These are phyloP conservation scores for Teratosphaeria viscida DNA, from an alignment of 2,329 filamentous ascomycete genomes.

Conservation along the genomic window DNA sequence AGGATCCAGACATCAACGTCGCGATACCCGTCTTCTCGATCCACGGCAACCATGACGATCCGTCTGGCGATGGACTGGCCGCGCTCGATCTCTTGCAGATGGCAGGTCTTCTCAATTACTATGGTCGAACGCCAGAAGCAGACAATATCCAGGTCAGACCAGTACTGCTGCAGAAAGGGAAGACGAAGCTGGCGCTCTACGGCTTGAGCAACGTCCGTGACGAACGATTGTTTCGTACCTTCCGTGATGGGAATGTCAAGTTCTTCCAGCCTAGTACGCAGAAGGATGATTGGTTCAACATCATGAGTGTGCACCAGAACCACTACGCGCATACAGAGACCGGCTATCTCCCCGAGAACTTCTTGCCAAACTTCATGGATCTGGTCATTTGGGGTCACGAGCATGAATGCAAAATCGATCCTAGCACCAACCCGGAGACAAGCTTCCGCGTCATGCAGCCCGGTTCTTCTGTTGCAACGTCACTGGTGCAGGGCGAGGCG, in stretches of 20 bases:
- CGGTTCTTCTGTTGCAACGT: slow-evolving; percentile 91
- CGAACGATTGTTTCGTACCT: slow-evolving; percentile 87
- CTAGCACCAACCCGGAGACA: slow-evolving; percentile 70
- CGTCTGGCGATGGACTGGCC: slow-evolving; percentile 87
- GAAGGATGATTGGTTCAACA: slow-evolving; percentile 85
- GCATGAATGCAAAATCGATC: slow-evolving; percentile 89
- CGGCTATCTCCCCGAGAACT: slow-evolving; percentile 87
- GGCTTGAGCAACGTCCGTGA: slow-evolving; percentile 94
- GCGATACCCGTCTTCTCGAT: slow-evolving; percentile 97
- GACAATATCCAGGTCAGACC: slow-evolving; percentile 92
- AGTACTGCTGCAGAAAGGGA: slow-evolving; percentile 82
- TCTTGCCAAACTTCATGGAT: slow-evolving; percentile 83
- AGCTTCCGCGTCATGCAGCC: slow-evolving; percentile 96
- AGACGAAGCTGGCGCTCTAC: slow-evolving; percentile 85
- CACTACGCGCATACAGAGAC: slow-evolving; percentile 87
- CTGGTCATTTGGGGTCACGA: slow-evolving; percentile 95
- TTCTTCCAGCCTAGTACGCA: slow-evolving; percentile 80
- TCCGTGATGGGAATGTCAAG: slow-evolving; percentile 83
- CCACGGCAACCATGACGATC: slow-evolving; percentile 96
- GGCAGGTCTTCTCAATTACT: slow-evolving; percentile 90
- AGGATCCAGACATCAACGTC: slow-evolving; percentile 93
- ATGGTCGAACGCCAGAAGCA: slow-evolving; percentile 78
- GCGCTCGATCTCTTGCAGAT: slow-evolving; percentile 86
- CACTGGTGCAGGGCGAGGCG: slow-evolving; percentile 78
- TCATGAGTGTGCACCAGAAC: slow-evolving; percentile 93